Conservation (phyloP, 768 basidiomycete genomes). For the Podaxis sp. region DNA sequence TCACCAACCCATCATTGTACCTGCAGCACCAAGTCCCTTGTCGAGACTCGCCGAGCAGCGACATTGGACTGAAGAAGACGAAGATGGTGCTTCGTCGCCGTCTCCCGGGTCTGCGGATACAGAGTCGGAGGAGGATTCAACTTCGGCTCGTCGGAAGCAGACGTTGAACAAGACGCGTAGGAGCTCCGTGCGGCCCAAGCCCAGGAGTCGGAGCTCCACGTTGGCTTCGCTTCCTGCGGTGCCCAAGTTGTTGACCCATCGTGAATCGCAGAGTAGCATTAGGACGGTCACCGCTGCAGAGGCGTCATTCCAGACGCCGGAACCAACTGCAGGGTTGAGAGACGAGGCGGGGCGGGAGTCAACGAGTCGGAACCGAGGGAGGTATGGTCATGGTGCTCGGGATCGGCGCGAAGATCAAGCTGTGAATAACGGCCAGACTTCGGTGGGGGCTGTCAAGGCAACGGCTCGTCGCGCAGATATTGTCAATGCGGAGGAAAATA, state of each 20-base stretch:
- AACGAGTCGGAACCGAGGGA: conserved; percentile 29
- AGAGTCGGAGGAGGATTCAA: conserved; percentile 43
- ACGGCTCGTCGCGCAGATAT: conserved; percentile 42
- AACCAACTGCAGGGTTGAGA: conserved; percentile 19
- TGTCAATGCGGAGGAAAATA: conserved; percentile 49
- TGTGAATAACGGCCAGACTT: conserved; percentile 6
- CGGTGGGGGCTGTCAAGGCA: conserved; percentile 9
- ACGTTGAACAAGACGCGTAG: conserved; percentile 33
- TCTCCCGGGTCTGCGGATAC: conserved; percentile 69
- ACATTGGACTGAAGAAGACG: conserved; percentile 53
- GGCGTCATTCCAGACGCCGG: conserved; percentile 32
- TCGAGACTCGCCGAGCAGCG: conserved; percentile 57
- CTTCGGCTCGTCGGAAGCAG: conserved; percentile 27
- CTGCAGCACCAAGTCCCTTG: conserved; percentile 56
- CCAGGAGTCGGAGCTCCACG: conserved; percentile 65
- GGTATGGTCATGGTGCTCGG: conserved; percentile 28
- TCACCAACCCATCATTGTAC: neutral
- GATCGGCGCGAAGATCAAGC: conserved; percentile 24
- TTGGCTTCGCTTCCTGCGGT: conserved; percentile 56
- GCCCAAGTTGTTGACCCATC: conserved; percentile 38
- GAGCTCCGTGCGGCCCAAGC: conserved; percentile 32
- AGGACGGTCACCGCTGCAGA: conserved; percentile 69
- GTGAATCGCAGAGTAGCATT: conserved; percentile 65
- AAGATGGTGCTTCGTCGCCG: conserved; percentile 52
- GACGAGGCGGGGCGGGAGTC: conserved; percentile 24